A percentile compares a stretch with the other conserved stretches of the same genome.
phyloP scores from a whole-genome alignment of 2,329 filamentous ascomycete species.

The Ophiostoma novo-ulmi region DNA sequence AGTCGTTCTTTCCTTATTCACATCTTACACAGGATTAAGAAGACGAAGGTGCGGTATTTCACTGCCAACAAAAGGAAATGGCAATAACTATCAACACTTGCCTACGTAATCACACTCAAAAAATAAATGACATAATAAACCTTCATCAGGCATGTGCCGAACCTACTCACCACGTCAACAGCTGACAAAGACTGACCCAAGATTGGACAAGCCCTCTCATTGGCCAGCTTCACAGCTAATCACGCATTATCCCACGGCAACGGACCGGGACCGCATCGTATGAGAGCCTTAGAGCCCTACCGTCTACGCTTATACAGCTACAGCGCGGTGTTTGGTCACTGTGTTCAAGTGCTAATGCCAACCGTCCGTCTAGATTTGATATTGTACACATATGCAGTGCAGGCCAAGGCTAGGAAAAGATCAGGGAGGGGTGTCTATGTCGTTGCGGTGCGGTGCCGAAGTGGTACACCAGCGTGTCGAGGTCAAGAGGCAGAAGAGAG shows the following conservation, averaged over 20 bases:
- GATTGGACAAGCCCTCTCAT: background rate
- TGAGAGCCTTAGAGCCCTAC: background rate
- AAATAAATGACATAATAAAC: background rate
- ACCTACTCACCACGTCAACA: background rate
- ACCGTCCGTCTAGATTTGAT: slow-evolving; percentile 42
- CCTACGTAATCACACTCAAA: background rate
- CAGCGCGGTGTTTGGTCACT: background rate
- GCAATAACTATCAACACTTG: background rate
- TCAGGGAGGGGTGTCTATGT: slow-evolving; percentile 34
- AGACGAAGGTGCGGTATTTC: background rate
- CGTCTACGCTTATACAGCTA: background rate
- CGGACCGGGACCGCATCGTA: background rate
- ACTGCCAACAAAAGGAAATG: background rate
- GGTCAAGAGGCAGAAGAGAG: background rate
- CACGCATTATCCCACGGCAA: background rate
- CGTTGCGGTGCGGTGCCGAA: background rate
- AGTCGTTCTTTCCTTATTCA: no score
- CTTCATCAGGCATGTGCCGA: background rate
- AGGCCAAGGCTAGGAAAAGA: slow-evolving; percentile 26
- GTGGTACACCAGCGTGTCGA: background rate
- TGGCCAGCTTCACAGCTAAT: background rate
- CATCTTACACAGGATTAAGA: background rate
- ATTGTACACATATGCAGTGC: slow-evolving; percentile 52
- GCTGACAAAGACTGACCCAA: background rate
- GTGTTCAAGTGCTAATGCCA: slow-evolving; percentile 16